A percentile compares a stretch with the other conserved stretches of the same genome.
Evolutionary conservation across 768 basidiomycete genomes (phyloP).

Genomic region (Harrya chromipes): DNA sequence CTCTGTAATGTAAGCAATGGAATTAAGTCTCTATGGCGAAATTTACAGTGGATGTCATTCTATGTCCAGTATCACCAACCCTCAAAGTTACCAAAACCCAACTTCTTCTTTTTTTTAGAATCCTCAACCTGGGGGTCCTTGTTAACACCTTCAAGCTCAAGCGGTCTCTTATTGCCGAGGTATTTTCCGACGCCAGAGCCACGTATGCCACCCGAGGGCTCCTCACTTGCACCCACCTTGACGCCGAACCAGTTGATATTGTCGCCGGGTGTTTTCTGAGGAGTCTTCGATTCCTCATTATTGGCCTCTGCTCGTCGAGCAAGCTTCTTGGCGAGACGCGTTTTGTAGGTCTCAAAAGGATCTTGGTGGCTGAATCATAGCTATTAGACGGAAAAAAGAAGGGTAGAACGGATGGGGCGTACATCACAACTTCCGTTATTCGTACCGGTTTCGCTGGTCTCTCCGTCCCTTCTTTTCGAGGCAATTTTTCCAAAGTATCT

Average conservation of each 20-base stretch:
- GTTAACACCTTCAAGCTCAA: slow-evolving; percentile 25
- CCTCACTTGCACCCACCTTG: slow-evolving; percentile 59
- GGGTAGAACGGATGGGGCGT: slow-evolving; percentile 26
- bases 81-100: slow-evolving; percentile 91
- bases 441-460: slow-evolving; percentile 81
- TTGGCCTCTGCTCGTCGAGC: slow-evolving; percentile 39
- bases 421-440: slow-evolving; percentile 89
- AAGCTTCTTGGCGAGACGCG: slow-evolving; percentile 74
- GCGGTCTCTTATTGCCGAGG: slow-evolving; percentile 53
- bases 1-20: slow-evolving; percentile 11
- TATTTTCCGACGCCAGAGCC: slow-evolving; percentile 74
- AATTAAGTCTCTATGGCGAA: no score
- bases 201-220: slow-evolving; percentile 27
- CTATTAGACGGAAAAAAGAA: slow-evolving; percentile 3
- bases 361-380: slow-evolving; percentile 70
- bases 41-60: neutral
- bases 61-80: slow-evolving; percentile 53
- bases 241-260: slow-evolving; percentile 87
- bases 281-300: slow-evolving; percentile 27
- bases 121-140: slow-evolving; percentile 37
- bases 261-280: slow-evolving; percentile 60
- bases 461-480: slow-evolving; percentile 81
- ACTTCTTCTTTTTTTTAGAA: slow-evolving; percentile 73
- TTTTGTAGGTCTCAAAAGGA: slow-evolving; percentile 92
- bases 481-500: slow-evolving; percentile 76